These are phyloP conservation scores for Singerocomus inundabilis DNA, from an alignment of 1,284 basidiomycete species.

Conservation along the genomic window DNA sequence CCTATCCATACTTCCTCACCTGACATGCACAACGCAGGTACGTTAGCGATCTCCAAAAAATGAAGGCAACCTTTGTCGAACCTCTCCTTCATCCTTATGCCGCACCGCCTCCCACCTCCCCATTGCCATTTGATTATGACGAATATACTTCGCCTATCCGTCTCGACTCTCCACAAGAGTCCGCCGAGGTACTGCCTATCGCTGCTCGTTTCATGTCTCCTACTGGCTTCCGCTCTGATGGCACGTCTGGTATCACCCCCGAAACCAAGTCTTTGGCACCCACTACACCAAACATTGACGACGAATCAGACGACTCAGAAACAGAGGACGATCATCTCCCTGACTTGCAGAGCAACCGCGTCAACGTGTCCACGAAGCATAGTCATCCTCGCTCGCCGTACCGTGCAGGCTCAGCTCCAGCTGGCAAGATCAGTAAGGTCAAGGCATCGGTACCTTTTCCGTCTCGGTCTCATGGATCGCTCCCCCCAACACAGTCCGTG, in stretches of 20 bases:
- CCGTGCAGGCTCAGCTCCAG: constrained; percentile 47
- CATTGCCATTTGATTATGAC: constrained; percentile 63
- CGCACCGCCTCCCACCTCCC: constrained; percentile 42
- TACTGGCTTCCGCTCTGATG: constrained; percentile 53
- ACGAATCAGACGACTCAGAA: constrained; percentile 69
- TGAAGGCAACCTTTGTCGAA: constrained; percentile 92
- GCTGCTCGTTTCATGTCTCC: constrained; percentile 89
- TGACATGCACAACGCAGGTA: constrained; percentile 58
- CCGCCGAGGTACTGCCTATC: constrained; percentile 77
- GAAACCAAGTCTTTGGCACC: constrained; percentile 44
- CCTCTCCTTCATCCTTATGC: constrained; percentile 85
- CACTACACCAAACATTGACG: constrained; percentile 60
- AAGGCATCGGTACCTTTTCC: constrained; percentile 64
- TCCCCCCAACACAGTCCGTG: constrained; percentile 61
- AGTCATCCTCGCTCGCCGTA: constrained; percentile 78
- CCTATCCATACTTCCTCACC: constrained; percentile 15
- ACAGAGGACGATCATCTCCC: constrained; percentile 59
- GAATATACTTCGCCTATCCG: constrained; percentile 45
- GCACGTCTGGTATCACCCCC: constrained; percentile 35
- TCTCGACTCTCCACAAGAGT: constrained; percentile 62
- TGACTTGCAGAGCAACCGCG: constrained; percentile 41
- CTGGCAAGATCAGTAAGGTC: constrained; percentile 36
- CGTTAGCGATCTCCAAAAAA: constrained; percentile 83
- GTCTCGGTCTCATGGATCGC: constrained; percentile 74
- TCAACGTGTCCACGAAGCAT: constrained; percentile 48